These are phyloP conservation scores for Hibiscus mutabilis DNA, from an alignment of 345 rosid species.

Conservation along the genomic window DNA sequence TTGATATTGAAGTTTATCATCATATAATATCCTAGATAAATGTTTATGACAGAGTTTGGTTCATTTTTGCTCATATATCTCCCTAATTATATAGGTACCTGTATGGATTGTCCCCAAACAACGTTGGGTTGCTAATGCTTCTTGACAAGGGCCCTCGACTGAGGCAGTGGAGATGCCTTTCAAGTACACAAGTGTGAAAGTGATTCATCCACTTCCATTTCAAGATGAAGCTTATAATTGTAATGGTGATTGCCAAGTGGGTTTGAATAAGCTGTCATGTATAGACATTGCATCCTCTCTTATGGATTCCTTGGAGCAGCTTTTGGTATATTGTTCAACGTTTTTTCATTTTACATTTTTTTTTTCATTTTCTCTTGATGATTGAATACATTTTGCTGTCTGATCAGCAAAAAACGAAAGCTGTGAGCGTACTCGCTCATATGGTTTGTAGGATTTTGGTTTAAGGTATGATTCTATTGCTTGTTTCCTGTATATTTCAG, in stretches of 20 bases:
- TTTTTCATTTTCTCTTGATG: background rate
- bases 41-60: background rate
- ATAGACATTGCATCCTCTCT: background rate
- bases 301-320: background rate
- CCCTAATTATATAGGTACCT: conserved; percentile 36
- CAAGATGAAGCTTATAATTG: background rate
- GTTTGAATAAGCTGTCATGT: background rate
- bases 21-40: background rate
- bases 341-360: background rate
- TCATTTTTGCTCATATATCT: background rate
- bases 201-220: background rate
- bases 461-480: background rate
- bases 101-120: conserved; percentile 58
- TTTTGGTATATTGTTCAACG: background rate
- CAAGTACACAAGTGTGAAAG: conserved; percentile 8
- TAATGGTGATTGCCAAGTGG: background rate
- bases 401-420: background rate
- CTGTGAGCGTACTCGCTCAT: background rate
- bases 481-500: background rate
- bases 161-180: conserved; percentile 72
- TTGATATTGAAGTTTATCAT: background rate
- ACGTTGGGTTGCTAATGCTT: conserved; percentile 73
- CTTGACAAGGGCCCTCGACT: conserved; percentile 61
- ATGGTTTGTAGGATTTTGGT: background rate
- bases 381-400: background rate